Evolutionary conservation across 2,329 filamentous ascomycete species (phyloP), one percentile per base, ranked within the genome.

Genomic region (Chaetomiaceae sp.): DNA sequence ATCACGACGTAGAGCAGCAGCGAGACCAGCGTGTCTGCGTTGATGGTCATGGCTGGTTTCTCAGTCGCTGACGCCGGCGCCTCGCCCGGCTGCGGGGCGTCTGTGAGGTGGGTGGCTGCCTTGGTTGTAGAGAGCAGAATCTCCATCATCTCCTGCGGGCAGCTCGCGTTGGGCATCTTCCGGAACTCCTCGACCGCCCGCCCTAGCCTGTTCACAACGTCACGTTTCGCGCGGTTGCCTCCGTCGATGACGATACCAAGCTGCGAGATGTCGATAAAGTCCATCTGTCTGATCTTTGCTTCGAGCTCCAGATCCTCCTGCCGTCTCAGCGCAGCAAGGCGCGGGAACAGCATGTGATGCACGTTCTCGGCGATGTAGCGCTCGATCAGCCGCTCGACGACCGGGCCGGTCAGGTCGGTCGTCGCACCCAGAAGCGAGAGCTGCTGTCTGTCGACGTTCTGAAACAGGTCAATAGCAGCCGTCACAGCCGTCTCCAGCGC

Each of bases 401-500:
- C 70, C 1, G 90, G 88, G 0, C 93, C 91, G 0, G 93, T 97
- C 42, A 98, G 70, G 61, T 96, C 89, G 2, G 94, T 98, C 1
- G 89, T 95, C 4, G 90, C 87, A 15, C 90, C 93, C 4, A 98
- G 74, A 29, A 95, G 75, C 3, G 91, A 96, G 22, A 98, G 72
- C 59, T 97, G 93, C 59, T 95, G 88, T 64, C 95, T 95, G 63
- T 98, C 93, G 6, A 98, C 91, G 49, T 83, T 83, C 59, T 97
- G 91, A 56, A 98, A 98, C 1, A 97, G 75, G 60, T 98, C 93
- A 55, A 98, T 97, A 0, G 90, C 93, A 9, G 86, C 80, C 9
- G 88, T 95, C 10, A 98, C 87, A 1, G 91, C 90, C 1, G 87
- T 94, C 66, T 98, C 93, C 12, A 97, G 70, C 14, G 89, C 88